Evolutionary conservation across 805 yeast species (phyloP), one percentile per base, ranked within the genome.

Genomic region (Lachancea meyersii): DNA sequence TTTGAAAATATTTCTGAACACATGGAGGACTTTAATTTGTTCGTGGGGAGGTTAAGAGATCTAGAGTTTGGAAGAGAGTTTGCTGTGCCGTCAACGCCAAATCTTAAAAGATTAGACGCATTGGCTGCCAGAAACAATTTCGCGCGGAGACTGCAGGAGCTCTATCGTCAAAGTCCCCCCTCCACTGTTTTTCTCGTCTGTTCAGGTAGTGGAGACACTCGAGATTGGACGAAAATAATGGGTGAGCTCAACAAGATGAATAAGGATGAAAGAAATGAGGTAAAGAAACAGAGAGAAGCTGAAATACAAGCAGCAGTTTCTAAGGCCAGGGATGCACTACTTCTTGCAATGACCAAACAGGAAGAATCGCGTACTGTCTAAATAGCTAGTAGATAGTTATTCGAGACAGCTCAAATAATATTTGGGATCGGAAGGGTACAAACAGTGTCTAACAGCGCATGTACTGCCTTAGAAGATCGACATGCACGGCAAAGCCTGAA

Each of bases 201-300:
- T 51, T 71, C 86, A 0, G 86, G 85, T 1, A 66, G 74, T 39
- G 86, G 87, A 9, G 77, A 79, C 52, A 75, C 80, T 2, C 59
- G 71, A 8, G 72, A 69, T 38, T 60, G 60, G 57, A 50, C 48
- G 20, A 56, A 61, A 49, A 66, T 79, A 64, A 61, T 63, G 40
- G 43, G 43, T 10, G 58, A 63, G 36, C 63, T 86, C 33, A 75
- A 73, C 38, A 55, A 57, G 9, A 50, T 71, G 23, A 70, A 71
- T 48, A 64, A 69, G 36, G 61, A 46, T 57, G 64, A 45, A 67
- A 58, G 67, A 66, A 40, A 63, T 61, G 26, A 66, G 58, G 46
- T 71, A 67, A 48, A 76, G 54, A 70, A 68, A 24, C 64, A 67
- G 16, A 61, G 72, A 9, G 71, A 72, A 23, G 64, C 63, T 16